Percentiles rank a stretch among this genome's conserved stretches.
Conservation (phyloP, 495 filamentous ascomycete genomes). For the Geopyxis carbonaria region DNA sequence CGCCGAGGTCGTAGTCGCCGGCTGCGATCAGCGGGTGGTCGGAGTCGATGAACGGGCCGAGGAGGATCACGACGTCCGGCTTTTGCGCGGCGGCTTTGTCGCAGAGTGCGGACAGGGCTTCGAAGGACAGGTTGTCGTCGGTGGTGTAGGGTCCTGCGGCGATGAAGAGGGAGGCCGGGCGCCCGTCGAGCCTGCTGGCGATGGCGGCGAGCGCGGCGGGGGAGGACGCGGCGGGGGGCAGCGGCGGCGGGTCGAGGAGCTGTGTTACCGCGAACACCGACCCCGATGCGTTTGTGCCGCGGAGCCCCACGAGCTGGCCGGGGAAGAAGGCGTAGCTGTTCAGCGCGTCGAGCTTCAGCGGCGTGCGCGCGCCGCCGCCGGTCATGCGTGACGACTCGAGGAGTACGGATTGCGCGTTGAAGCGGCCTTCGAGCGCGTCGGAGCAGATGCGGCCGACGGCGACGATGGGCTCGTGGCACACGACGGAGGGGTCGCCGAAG, state of each 20-base stretch:
- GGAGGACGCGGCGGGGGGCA: slow-evolving; percentile 50
- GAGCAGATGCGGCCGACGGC: slow-evolving; percentile 82
- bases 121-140: slow-evolving; percentile 77
- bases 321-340: slow-evolving; percentile 73
- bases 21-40: slow-evolving; percentile 79
- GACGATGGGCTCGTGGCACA: slow-evolving; percentile 71
- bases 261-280: slow-evolving; percentile 67
- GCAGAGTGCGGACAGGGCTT: slow-evolving; percentile 67
- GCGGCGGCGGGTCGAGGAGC: slow-evolving; percentile 52
- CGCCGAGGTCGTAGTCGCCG: slow-evolving; percentile 80
- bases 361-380: slow-evolving; percentile 64
- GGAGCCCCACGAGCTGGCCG: slow-evolving; percentile 77
- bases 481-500: slow-evolving; percentile 71
- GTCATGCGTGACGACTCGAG: slow-evolving; percentile 76
- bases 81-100: slow-evolving; percentile 52
- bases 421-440: slow-evolving; percentile 63
- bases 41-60: slow-evolving; percentile 76
- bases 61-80: slow-evolving; percentile 64
- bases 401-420: slow-evolving; percentile 67
- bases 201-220: slow-evolving; percentile 42
- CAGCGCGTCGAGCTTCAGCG: slow-evolving; percentile 54
- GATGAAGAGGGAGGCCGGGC: slow-evolving; percentile 58
- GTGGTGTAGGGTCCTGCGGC: slow-evolving; percentile 81
- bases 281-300: slow-evolving; percentile 73
- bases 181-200: slow-evolving; percentile 44